These are phyloP conservation scores for Serendipita vermifera DNA, from an alignment of 768 basidiomycete species.

Conservation along the genomic window DNA sequence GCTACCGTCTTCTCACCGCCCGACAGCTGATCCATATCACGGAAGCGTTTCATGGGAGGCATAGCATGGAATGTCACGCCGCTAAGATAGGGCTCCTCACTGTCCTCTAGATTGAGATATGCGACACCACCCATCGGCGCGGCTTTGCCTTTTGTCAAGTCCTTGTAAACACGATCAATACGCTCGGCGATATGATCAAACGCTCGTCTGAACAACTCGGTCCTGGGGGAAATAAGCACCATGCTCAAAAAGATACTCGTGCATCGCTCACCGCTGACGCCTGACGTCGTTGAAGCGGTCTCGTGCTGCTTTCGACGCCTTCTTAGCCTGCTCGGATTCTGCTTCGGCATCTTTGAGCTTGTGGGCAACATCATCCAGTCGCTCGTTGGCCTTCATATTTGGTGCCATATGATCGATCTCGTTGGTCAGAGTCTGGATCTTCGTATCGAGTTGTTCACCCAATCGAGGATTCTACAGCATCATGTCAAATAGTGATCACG, in stretches of 20 bases:
- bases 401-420: conserved; percentile 93
- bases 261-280: conserved; percentile 18
- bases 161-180: conserved; percentile 95
- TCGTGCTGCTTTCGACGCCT: conserved; percentile 78
- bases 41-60: conserved; percentile 99
- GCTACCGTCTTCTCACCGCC: conserved; percentile 99
- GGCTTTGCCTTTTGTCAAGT: conserved; percentile 89
- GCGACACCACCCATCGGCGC: conserved; percentile 93
- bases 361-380: conserved; percentile 74
- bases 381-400: conserved; percentile 92
- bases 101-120: conserved; percentile 91
- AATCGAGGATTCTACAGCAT: conserved; percentile 37
- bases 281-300: conserved; percentile 86
- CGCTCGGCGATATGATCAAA: conserved; percentile 91
- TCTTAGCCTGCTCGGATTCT: conserved; percentile 84
- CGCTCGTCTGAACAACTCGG: conserved; percentile 87
- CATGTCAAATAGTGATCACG: conserved; percentile 31
- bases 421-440: conserved; percentile 50
- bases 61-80: conserved; percentile 99
- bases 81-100: conserved; percentile 74
- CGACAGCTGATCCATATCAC: conserved; percentile 97
- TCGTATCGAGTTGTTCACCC: conserved; percentile 59
- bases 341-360: conserved; percentile 81
- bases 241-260: not conserved
- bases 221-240: conserved; percentile 25